Evolutionary conservation across 1,284 basidiomycete genomes (phyloP), one percentile per base, ranked within the genome.

Genomic region (Agaricales sp.): DNA sequence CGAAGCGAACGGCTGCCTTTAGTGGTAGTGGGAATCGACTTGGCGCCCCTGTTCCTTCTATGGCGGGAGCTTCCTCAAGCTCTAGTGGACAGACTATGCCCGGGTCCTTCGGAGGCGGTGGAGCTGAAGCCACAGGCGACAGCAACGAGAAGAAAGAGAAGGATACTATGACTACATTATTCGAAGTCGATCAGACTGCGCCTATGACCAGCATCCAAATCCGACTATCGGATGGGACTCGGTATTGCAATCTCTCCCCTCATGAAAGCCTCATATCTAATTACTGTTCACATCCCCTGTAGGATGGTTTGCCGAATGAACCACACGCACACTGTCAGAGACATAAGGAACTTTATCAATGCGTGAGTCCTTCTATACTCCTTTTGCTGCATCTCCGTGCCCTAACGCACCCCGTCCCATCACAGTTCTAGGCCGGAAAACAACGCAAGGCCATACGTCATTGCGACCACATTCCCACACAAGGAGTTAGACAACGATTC

Each of bases 191-290:
- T 61, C 74, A 78, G 57, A 74, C 69, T 16, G 73, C 78, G 62
- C 94, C 94, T 1, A 87, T 82, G 48, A 97, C 94, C 25, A 91
- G 80, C 59, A 74, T 99, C n/a, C 94, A 97, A 68, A 75, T 98
- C 50, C 74, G 94, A 45, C 64, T 98, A 44, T 87, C 86, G 8
- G 93, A 97, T 66, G 96, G 96, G 11, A 88, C 89, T n/a, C 77
- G 87, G 84, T 86, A 53, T n/a, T n/a, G n/a, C n/a, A n/a, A 26
- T 73, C 61, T 38, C 37, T 19, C 12, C n/a, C 41, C 46, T 16
- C 37, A 35, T 39, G 20, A 19, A 8, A 26, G 6, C 18, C 22
- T 50, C 8, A 3, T 24, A 3, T 25, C 21, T 46, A 18, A 43
- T 58, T 46, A 53, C 50, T 46, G 25, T 26, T n/a, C n/a, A n/a